Evolutionary conservation across 805 yeast genomes (phyloP).

Genomic region (Blastobotrys attinorum): DNA sequence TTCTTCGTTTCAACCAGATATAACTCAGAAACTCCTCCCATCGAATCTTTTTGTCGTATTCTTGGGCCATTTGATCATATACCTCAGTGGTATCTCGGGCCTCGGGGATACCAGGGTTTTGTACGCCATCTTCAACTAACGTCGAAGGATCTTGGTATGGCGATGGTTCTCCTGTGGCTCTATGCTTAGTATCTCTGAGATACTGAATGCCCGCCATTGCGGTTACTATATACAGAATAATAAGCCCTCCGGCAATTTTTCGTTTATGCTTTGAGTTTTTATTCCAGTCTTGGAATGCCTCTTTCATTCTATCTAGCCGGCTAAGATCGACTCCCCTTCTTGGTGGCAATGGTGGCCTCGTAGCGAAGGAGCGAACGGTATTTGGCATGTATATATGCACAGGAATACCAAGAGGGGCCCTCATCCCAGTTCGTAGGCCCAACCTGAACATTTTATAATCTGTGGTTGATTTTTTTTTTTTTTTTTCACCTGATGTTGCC

Average conservation of each 20-base stretch:
- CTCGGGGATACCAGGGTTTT: slow-evolving; percentile 47
- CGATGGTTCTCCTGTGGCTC: slow-evolving; percentile 28
- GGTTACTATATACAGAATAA: slow-evolving; percentile 17
- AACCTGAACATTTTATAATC: too few species aligned
- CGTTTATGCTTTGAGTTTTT: slow-evolving; percentile 14
- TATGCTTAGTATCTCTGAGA: slow-evolving; percentile 28
- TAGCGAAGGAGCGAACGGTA: too few species aligned
- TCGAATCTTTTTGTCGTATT: slow-evolving; percentile 73
- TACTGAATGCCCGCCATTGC: slow-evolving; percentile 22
- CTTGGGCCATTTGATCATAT: slow-evolving; percentile 64
- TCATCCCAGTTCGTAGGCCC: too few species aligned
- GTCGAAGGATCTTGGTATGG: slow-evolving; percentile 23
- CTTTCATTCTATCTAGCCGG: slow-evolving; percentile 5
- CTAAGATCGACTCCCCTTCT: slow-evolving; percentile 2
- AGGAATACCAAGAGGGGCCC: too few species aligned
- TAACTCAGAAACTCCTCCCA: slow-evolving; percentile 52
- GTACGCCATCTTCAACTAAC: slow-evolving; percentile 8
- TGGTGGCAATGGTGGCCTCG: background rate
- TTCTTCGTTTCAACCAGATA: slow-evolving; percentile 53
- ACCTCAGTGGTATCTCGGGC: slow-evolving; percentile 67
- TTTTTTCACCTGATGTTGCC: too few species aligned
- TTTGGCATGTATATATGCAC: too few species aligned
- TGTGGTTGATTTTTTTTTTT: too few species aligned
- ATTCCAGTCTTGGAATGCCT: slow-evolving; percentile 9
- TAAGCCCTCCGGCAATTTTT: slow-evolving; percentile 14